Evolutionary conservation across 2,329 filamentous ascomycete genomes (phyloP).

Genomic region (Diaporthe sp.): DNA sequence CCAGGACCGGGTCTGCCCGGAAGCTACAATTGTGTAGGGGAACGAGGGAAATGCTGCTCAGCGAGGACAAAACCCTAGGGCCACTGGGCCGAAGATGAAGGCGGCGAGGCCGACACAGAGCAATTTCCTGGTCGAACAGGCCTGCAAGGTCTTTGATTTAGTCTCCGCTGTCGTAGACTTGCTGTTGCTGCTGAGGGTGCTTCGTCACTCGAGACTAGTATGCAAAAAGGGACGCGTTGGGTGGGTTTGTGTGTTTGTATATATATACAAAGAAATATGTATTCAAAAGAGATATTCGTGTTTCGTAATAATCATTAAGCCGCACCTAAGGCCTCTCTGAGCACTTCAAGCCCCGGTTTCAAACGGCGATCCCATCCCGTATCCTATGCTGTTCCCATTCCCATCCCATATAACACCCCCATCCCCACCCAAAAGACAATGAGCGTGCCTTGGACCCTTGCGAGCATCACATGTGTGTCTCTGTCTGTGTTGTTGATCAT

Average conservation of each 20-base stretch:
- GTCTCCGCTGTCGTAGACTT: background rate
- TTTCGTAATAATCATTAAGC: constrained; percentile 35
- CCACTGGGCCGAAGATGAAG: background rate
- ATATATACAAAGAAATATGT: constrained; percentile 31
- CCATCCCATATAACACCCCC: constrained; percentile 2
- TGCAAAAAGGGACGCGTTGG: background rate
- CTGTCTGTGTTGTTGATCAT: constrained; percentile 1
- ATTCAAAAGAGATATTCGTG: constrained; percentile 28
- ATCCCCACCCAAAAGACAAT: background rate
- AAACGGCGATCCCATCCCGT: constrained; percentile 29
- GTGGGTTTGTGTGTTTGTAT: constrained; percentile 1
- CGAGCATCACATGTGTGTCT: background rate
- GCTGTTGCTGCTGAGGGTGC: too few relatives aligned
- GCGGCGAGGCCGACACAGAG: background rate
- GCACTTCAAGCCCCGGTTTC: constrained; percentile 36
- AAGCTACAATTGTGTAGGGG: background rate
- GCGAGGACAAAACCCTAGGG: background rate
- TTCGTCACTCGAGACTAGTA: background rate
- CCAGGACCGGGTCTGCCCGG: constrained; percentile 1
- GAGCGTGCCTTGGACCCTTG: background rate
- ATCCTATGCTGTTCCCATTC: constrained; percentile 19
- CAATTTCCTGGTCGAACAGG: background rate
- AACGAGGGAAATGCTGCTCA: background rate
- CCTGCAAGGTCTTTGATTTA: background rate
- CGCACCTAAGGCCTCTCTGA: constrained; percentile 35